These are phyloP conservation scores for Plasmodium cynomolgi DNA, from an alignment of 169 alveolate genomes.

Conservation along the genomic window DNA sequence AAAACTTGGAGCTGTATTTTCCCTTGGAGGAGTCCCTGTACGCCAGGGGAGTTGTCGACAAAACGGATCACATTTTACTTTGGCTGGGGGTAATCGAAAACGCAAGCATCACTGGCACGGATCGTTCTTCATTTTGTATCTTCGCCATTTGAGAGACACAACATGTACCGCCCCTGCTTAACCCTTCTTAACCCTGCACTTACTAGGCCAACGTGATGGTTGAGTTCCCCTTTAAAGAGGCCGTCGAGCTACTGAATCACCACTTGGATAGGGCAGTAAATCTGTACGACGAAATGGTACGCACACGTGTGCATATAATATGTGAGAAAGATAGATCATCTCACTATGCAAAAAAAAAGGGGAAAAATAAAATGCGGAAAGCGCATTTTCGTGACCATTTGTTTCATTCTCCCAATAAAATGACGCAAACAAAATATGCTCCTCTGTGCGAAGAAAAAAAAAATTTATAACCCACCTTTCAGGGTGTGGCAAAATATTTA, in stretches of 20 bases:
- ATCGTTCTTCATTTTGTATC: constrained; percentile 10
- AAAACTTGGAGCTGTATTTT: constrained; percentile 70
- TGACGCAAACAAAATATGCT: neutral
- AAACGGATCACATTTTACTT: constrained; percentile 85
- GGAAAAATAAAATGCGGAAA: neutral
- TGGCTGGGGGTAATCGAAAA: constrained; percentile 89
- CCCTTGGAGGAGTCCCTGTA: constrained; percentile 88
- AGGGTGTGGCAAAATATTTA: neutral
- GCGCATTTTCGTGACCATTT: neutral
- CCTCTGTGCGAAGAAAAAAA: neutral
- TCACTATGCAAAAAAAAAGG: neutral
- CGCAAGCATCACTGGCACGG: neutral
- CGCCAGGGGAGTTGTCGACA: constrained; percentile 87
- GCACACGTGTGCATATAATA: constrained; percentile 8
- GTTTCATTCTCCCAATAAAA: neutral
- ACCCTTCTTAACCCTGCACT: neutral
- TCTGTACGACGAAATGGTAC: constrained; percentile 78
- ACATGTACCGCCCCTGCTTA: neutral
- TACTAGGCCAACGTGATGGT: constrained; percentile 90
- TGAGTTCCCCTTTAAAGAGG: constrained; percentile 90
- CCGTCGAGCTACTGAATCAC: constrained; percentile 84
- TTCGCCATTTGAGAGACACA: neutral
- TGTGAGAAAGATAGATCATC: neutral
- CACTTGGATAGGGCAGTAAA: constrained; percentile 82
- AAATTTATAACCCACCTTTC: neutral